A percentile compares a stretch with the other conserved stretches of the same genome.
These are phyloP conservation scores for Fusarium xyrophilum DNA, from an alignment of 2,329 filamentous ascomycete genomes.

Conservation along the genomic window DNA sequence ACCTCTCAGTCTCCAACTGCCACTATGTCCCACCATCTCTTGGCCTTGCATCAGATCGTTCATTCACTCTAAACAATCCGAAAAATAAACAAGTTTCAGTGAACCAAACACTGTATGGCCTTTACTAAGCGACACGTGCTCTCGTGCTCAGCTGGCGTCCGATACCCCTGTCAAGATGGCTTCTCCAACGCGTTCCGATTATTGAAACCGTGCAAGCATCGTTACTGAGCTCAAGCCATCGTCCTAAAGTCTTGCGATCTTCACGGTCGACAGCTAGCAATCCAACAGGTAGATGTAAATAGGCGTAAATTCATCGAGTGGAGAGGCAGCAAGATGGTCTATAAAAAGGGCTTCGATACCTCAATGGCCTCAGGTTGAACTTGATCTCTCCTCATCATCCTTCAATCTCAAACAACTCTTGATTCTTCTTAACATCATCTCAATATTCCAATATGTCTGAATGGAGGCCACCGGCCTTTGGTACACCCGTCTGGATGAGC, in stretches of 20 bases:
- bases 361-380: background rate
- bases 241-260: conserved; percentile 25
- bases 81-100: background rate
- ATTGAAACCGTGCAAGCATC: conserved; percentile 30
- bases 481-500: conserved; percentile 41
- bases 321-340: background rate
- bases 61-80: background rate
- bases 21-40: background rate
- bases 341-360: conserved; percentile 22
- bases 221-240: conserved; percentile 31
- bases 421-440: background rate
- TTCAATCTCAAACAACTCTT: background rate
- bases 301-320: background rate
- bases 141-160: conserved; percentile 30
- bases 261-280: conserved; percentile 5
- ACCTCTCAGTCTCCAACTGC: background rate
- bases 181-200: conserved; percentile 30
- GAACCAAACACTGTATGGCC: conserved; percentile 13
- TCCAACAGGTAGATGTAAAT: background rate
- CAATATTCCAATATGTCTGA: conserved; percentile 31
- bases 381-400: background rate
- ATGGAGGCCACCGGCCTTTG: conserved; percentile 43
- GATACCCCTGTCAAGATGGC: conserved; percentile 13
- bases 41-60: background rate
- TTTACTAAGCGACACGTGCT: conserved; percentile 21